phyloP scores from a whole-genome alignment of 495 filamentous ascomycete species.

The Terfezia boudieri region DNA sequence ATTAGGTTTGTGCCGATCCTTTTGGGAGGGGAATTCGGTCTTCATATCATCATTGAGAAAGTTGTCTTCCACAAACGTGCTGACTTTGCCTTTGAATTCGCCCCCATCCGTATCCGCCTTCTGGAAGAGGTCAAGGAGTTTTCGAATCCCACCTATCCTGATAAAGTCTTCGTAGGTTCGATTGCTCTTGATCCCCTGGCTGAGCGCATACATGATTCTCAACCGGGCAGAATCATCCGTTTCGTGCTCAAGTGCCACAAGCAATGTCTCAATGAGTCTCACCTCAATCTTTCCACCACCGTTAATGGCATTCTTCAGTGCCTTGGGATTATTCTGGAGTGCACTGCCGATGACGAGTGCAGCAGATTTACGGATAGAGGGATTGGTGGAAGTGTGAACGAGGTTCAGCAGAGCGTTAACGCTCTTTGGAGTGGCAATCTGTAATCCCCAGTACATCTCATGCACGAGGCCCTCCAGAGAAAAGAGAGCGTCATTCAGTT shows the following conservation, averaged over 20 bases:
- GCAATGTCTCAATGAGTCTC: slow-evolving; percentile 3
- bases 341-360: slow-evolving; percentile 31
- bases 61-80: slow-evolving; percentile 32
- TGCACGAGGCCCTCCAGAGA: slow-evolving; percentile 36
- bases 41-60: slow-evolving; percentile 39
- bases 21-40: slow-evolving; percentile 11
- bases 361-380: slow-evolving; percentile 23
- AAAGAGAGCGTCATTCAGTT: slow-evolving; percentile 24
- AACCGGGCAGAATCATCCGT: slow-evolving; percentile 15
- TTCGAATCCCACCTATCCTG: slow-evolving; percentile 10
- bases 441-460: slow-evolving; percentile 47
- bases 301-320: slow-evolving; percentile 25
- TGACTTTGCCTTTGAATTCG: slow-evolving; percentile 27
- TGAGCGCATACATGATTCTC: slow-evolving; percentile 17
- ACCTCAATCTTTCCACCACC: slow-evolving; percentile 3
- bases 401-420: slow-evolving; percentile 5
- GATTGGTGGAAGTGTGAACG: slow-evolving; percentile 2
- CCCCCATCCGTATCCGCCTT: slow-evolving; percentile 22
- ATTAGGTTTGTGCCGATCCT: neutral
- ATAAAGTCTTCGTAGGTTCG: slow-evolving; percentile 12
- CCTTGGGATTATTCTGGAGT: slow-evolving; percentile 40
- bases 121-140: slow-evolving; percentile 31
- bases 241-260: slow-evolving; percentile 6
- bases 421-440: slow-evolving; percentile 28
- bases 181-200: slow-evolving; percentile 11